Evolutionary conservation across 2,329 filamentous ascomycete genomes (phyloP).

Genomic region (Aspergillus aculeatinus): DNA sequence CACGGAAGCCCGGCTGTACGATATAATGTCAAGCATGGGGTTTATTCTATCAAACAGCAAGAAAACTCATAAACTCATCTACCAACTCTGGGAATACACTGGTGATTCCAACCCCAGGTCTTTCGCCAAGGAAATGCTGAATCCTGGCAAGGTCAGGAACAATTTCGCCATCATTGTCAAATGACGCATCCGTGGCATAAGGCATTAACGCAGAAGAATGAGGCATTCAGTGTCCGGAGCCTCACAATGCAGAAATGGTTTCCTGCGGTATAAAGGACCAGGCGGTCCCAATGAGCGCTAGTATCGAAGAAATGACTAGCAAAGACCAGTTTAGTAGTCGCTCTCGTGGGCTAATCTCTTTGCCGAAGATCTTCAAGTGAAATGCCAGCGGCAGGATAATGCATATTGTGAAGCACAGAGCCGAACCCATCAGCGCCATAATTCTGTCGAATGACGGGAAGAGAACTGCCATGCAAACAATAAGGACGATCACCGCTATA

Average conservation of each 20-base stretch:
- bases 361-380: constrained; percentile 83
- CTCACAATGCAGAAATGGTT: constrained; percentile 56
- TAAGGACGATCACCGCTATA: constrained; percentile 65
- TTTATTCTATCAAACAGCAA: constrained; percentile 68
- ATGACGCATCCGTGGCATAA: constrained; percentile 19
- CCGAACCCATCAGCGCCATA: constrained; percentile 86
- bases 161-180: constrained; percentile 80
- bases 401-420: constrained; percentile 91
- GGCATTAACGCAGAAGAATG: not conserved
- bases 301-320: constrained; percentile 65
- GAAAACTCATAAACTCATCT: constrained; percentile 77
- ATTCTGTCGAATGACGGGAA: constrained; percentile 83
- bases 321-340: constrained; percentile 66
- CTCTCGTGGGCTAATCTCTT: constrained; percentile 65
- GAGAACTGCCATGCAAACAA: constrained; percentile 71
- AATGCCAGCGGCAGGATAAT: constrained; percentile 87
- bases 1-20: constrained; percentile 64
- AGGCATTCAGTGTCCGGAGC: not conserved
- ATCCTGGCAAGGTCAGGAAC: constrained; percentile 74
- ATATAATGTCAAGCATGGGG: constrained; percentile 75
- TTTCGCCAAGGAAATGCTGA: constrained; percentile 73
- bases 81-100: constrained; percentile 75
- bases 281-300: constrained; percentile 76
- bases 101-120: constrained; percentile 28
- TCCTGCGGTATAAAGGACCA: constrained; percentile 85